Percentiles rank a stretch among this genome's conserved stretches.
These are phyloP conservation scores for Candolleomyces aberdarensis DNA, from an alignment of 768 basidiomycete species.

Conservation along the genomic window DNA sequence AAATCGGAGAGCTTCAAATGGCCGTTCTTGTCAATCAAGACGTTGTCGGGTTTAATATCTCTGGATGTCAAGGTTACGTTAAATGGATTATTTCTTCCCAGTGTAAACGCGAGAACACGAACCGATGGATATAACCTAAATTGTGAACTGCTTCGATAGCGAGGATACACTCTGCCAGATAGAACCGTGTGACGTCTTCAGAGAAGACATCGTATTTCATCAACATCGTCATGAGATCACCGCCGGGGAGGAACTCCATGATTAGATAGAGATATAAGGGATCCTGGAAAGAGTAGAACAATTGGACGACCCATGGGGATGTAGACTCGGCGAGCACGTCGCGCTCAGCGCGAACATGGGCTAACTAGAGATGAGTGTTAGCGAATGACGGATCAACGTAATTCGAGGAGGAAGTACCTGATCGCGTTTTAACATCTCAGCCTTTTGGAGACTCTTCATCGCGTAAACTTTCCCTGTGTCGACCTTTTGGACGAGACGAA, in stretches of 20 bases:
- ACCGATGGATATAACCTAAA: slow-evolving; percentile 99
- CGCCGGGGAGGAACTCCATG: slow-evolving; percentile 85
- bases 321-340: slow-evolving; percentile 96
- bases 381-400: not conserved
- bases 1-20: slow-evolving; percentile 99
- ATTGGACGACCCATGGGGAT: slow-evolving; percentile 94
- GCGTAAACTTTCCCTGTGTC: slow-evolving; percentile 99
- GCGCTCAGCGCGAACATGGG: slow-evolving; percentile 95
- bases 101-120: slow-evolving; percentile 19
- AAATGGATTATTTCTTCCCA: not conserved
- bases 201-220: slow-evolving; percentile 99
- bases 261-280: slow-evolving; percentile 93
- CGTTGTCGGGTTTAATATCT: slow-evolving; percentile 99
- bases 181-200: slow-evolving; percentile 97
- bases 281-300: slow-evolving; percentile 99
- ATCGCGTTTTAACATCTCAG: slow-evolving; percentile 99
- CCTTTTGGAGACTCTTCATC: slow-evolving; percentile 98
- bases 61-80: slow-evolving; percentile 37
- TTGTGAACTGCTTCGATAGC: slow-evolving; percentile 98
- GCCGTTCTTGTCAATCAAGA: slow-evolving; percentile 94
- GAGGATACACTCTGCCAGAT: slow-evolving; percentile 97
- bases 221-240: slow-evolving; percentile 99
- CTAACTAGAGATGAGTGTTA: slow-evolving; percentile 54
- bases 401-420: slow-evolving; percentile 55
- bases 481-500: slow-evolving; percentile 92